Percentiles rank a stretch among this genome's conserved stretches.
phyloP scores from a whole-genome alignment of 306 rosid genomes.

The Notholithocarpus densiflorus region DNA sequence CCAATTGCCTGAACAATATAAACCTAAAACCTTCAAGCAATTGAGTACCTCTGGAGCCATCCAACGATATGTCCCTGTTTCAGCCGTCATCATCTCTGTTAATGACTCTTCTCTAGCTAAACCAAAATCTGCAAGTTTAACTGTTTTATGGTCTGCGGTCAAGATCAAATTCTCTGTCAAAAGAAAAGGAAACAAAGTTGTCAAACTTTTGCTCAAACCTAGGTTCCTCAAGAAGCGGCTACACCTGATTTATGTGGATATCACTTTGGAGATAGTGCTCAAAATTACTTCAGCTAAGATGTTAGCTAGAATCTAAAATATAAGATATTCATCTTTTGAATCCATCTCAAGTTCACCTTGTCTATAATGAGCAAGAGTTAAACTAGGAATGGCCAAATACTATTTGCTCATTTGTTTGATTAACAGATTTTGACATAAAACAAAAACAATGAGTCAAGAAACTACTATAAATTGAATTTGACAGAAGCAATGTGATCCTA shows the following conservation, averaged over 20 bases:
- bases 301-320: not conserved
- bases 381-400: not conserved
- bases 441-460: not conserved
- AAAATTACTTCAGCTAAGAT: not conserved
- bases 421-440: not conserved
- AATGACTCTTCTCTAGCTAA: constrained; percentile 95
- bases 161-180: constrained; percentile 76
- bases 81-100: constrained; percentile 99
- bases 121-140: constrained; percentile 91
- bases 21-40: constrained; percentile 9
- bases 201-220: constrained; percentile 16
- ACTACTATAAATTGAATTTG: not conserved
- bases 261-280: not conserved
- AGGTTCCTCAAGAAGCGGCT: not conserved
- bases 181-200: constrained; percentile 10
- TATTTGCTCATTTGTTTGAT: not conserved
- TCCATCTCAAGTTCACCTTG: constrained; percentile 11
- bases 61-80: constrained; percentile 96
- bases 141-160: constrained; percentile 75
- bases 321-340: not conserved
- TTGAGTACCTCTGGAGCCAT: constrained; percentile 92
- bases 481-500: not conserved
- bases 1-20: not conserved
- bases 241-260: not conserved
- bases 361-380: not conserved